A percentile compares a stretch with the other conserved stretches of the same genome.
Evolutionary conservation across 371 early-diverging fungal genomes (phyloP).

Genomic region (Apophysomyces ossiformis): DNA sequence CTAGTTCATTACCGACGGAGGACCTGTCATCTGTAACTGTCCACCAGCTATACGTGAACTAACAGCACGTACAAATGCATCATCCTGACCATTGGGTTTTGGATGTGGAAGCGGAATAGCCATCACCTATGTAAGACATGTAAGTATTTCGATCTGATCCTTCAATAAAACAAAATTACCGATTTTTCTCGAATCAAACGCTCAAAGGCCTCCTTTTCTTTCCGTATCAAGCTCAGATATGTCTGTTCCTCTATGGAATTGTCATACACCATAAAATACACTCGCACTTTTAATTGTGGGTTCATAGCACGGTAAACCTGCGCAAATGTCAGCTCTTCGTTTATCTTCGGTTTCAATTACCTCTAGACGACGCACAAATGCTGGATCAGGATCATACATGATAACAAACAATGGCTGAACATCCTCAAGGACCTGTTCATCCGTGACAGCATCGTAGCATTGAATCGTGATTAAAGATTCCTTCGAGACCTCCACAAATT

Average conservation of each 20-base stretch:
- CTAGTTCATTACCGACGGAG: slow-evolving; percentile 27
- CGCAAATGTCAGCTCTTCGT: slow-evolving; percentile 11
- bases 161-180: slow-evolving; percentile 39
- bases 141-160: neutral
- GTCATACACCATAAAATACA: slow-evolving; percentile 92
- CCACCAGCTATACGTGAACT: slow-evolving; percentile 68
- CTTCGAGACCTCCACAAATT: slow-evolving; percentile 37
- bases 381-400: slow-evolving; percentile 89
- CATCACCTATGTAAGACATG: slow-evolving; percentile 55
- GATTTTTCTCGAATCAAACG: slow-evolving; percentile 90
- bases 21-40: slow-evolving; percentile 25
- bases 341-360: slow-evolving; percentile 27
- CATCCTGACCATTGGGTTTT: slow-evolving; percentile 46
- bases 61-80: slow-evolving; percentile 56
- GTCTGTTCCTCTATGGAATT: slow-evolving; percentile 96
- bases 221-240: slow-evolving; percentile 82
- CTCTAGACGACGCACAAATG: slow-evolving; percentile 89
- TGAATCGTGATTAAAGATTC: slow-evolving; percentile 60
- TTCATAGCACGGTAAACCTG: slow-evolving; percentile 68
- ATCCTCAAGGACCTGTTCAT: slow-evolving; percentile 63
- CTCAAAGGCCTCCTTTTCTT: slow-evolving; percentile 96
- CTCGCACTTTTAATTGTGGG: slow-evolving; percentile 63
- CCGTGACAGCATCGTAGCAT: slow-evolving; percentile 61
- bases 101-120: slow-evolving; percentile 68
- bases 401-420: slow-evolving; percentile 83